phyloP scores from a whole-genome alignment of 306 rosid species.

The Prunus dulcis region DNA sequence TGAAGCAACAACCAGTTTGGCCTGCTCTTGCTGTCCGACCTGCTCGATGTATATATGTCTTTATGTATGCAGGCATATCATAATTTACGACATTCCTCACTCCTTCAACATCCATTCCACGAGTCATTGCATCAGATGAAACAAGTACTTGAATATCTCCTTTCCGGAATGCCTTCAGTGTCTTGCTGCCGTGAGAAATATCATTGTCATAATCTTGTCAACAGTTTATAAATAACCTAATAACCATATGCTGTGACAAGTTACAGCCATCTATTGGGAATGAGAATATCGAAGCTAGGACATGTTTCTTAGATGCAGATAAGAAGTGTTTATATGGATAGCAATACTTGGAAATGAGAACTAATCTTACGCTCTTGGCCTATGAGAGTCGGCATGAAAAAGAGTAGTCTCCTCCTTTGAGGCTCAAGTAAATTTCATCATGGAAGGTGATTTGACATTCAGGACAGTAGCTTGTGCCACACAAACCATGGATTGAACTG shows the following conservation, averaged over 20 bases:
- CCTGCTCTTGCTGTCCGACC: conserved; percentile 99
- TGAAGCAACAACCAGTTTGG: conserved; percentile 77
- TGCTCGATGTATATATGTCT: conserved; percentile 86
- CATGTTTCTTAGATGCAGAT: background rate
- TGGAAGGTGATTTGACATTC: background rate
- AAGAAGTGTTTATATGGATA: background rate
- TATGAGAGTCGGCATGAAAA: background rate
- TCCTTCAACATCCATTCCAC: conserved; percentile 97
- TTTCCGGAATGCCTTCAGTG: conserved; percentile 67
- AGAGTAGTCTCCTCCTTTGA: background rate
- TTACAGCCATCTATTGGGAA: background rate
- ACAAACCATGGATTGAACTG: background rate
- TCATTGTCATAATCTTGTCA: background rate
- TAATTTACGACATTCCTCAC: conserved; percentile 81
- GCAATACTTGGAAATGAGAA: background rate
- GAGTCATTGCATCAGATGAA: conserved; percentile 95
- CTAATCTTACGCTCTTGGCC: background rate
- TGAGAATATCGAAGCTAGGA: background rate
- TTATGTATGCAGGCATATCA: conserved; percentile 71
- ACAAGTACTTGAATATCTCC: conserved; percentile 87
- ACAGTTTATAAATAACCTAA: background rate
- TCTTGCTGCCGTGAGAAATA: conserved; percentile 57
- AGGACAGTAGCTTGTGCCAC: background rate
- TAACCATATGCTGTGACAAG: background rate
- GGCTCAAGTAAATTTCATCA: background rate